phyloP scores from a whole-genome alignment of 179 eudicot species.

The Nepenthes alata region DNA sequence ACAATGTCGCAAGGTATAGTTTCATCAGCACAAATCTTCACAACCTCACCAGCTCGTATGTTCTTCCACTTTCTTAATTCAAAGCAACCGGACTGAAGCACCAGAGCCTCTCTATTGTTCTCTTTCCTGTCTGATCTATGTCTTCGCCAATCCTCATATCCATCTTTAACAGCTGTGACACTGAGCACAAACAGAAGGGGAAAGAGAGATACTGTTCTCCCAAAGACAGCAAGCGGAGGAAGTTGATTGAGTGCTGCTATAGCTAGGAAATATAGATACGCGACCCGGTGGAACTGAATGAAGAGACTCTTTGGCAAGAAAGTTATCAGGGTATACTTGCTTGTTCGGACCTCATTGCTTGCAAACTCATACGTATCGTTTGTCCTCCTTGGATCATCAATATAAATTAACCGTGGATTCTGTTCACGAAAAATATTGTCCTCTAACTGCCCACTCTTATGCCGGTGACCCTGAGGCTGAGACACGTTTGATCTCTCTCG shows the following conservation, averaged over 20 bases:
- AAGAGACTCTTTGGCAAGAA: constrained; percentile 90
- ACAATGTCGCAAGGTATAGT: constrained; percentile 89
- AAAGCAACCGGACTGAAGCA: constrained; percentile 52
- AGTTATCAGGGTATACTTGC: constrained; percentile 73
- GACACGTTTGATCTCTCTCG: constrained; percentile 34
- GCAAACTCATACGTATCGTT: constrained; percentile 62
- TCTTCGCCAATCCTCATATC: constrained; percentile 97
- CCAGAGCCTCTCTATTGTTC: constrained; percentile 68
- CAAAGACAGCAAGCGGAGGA: constrained; percentile 96
- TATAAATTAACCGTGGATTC: constrained; percentile 59
- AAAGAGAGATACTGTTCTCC: constrained; percentile 85
- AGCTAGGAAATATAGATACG: constrained; percentile 81
- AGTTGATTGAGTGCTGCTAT: constrained; percentile 94
- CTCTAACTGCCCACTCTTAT: constrained; percentile 67
- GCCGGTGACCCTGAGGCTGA: constrained; percentile 40
- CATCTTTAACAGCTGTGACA: constrained; percentile 94
- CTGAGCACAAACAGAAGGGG: constrained; percentile 85
- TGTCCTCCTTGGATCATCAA: constrained; percentile 66
- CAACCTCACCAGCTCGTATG: constrained; percentile 72
- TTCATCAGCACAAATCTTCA: constrained; percentile 63
- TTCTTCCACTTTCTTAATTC: constrained; percentile 56
- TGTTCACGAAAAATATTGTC: constrained; percentile 44
- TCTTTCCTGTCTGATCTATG: constrained; percentile 86
- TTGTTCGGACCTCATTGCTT: constrained; percentile 77
- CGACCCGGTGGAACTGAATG: constrained; percentile 89